Conservation (phyloP, 306 rosid genomes). For the Casuarina glauca region DNA sequence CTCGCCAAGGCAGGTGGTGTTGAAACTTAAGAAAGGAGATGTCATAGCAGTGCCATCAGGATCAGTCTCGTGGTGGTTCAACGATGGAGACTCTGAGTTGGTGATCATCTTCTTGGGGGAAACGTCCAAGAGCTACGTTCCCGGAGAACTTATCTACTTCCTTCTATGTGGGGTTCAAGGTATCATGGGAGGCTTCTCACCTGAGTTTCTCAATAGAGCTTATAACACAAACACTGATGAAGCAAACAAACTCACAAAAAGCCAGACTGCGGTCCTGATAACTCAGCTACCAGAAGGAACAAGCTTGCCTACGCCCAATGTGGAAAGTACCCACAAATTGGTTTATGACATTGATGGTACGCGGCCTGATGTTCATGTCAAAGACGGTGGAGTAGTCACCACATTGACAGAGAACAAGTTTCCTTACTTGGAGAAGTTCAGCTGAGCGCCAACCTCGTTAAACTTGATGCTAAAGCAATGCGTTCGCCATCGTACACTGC, state of each 20-base stretch:
- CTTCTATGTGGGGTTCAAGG: slow-evolving; percentile 45
- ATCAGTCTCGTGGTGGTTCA: slow-evolving; percentile 75
- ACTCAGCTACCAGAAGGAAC: slow-evolving; percentile 30
- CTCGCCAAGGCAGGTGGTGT: slow-evolving; percentile 37
- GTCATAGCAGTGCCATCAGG: slow-evolving; percentile 54
- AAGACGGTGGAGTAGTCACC: slow-evolving; percentile 33
- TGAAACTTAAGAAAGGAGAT: slow-evolving; percentile 55
- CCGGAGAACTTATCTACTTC: slow-evolving; percentile 53
- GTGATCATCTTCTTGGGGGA: slow-evolving; percentile 46
- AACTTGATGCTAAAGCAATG: slow-evolving; percentile 41
- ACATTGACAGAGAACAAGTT: slow-evolving; percentile 36
- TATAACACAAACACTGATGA: slow-evolving; percentile 34
- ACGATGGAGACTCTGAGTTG: slow-evolving; percentile 48
- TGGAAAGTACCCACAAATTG: slow-evolving; percentile 7
- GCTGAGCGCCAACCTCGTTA: slow-evolving; percentile 40
- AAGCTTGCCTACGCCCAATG: slow-evolving; percentile 40
- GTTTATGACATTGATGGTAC: slow-evolving; percentile 44
- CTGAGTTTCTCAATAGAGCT: slow-evolving; percentile 34
- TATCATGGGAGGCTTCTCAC: slow-evolving; percentile 42
- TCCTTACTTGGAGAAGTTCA: slow-evolving; percentile 43
- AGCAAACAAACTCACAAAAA: slow-evolving; percentile 34
- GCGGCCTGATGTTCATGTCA: slow-evolving; percentile 2
- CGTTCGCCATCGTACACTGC: slow-evolving; percentile 28
- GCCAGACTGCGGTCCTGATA: slow-evolving; percentile 45
- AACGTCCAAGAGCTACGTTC: slow-evolving; percentile 39